Conservation (phyloP, 2,329 filamentous ascomycete genomes). For the Fusarium austroafricanum region DNA sequence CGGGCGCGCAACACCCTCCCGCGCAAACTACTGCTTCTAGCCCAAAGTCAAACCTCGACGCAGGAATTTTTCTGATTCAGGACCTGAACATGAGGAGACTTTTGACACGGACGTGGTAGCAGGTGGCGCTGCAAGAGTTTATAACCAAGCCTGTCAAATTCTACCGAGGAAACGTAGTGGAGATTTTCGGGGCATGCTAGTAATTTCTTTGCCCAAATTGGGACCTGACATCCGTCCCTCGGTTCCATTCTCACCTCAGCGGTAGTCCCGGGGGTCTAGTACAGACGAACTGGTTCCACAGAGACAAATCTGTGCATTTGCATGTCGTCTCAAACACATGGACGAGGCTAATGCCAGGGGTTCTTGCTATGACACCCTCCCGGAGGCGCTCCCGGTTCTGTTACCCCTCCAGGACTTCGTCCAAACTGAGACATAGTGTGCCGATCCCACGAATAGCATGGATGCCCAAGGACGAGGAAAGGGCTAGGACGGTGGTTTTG, state of each 20-base stretch:
- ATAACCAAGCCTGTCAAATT: not conserved
- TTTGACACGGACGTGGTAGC: not conserved
- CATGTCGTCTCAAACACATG: constrained; percentile 1
- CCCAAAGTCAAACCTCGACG: not conserved
- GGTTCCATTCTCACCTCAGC: not conserved
- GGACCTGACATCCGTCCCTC: constrained; percentile 19
- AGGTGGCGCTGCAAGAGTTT: constrained; percentile 10
- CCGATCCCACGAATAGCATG: constrained; percentile 18
- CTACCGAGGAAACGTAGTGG: not conserved
- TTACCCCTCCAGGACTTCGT: not conserved
- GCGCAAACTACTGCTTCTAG: not conserved
- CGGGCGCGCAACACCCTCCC: not conserved
- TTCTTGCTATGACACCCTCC: not conserved
- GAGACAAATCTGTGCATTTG: constrained; percentile 2
- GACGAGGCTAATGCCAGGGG: constrained; percentile 10
- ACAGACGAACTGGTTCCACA: constrained; percentile 4
- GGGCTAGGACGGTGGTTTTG: constrained; percentile 19
- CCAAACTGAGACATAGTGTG: constrained; percentile 18
- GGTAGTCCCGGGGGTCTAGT: not conserved
- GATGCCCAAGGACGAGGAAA: constrained; percentile 21
- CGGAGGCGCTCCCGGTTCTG: constrained; percentile 10
- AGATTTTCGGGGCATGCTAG: constrained; percentile 13
- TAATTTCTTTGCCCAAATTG: constrained; percentile 7
- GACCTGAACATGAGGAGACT: not conserved
- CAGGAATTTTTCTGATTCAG: not conserved